These are phyloP conservation scores for Annulohypoxylon truncatum DNA, from an alignment of 2,329 filamentous ascomycete species.

Conservation along the genomic window DNA sequence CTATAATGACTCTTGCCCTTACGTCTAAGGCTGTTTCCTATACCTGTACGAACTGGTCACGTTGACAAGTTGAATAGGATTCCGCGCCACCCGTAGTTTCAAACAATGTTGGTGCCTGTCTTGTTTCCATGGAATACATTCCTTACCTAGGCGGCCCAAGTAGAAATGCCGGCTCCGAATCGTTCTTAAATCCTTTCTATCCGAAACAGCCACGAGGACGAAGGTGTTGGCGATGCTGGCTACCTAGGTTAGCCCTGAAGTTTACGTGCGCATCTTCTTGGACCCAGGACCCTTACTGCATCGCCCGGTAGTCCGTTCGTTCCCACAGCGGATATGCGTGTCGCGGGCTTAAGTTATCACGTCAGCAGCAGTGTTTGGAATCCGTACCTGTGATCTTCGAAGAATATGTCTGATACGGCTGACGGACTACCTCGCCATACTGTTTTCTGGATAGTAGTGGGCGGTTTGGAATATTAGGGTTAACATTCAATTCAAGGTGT, in stretches of 20 bases:
- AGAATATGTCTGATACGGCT: constrained; percentile 16
- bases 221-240: not conserved
- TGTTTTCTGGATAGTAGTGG: not conserved
- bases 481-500: not conserved
- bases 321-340: constrained; percentile 8
- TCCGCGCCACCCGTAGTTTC: constrained; percentile 19
- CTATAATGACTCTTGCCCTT: not conserved
- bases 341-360: constrained; percentile 26
- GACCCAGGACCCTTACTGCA: constrained; percentile 23
- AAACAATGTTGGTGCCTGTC: not conserved
- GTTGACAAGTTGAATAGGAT: constrained; percentile 18
- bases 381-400: constrained; percentile 17
- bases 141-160: not conserved
- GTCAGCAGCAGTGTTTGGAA: constrained; percentile 19
- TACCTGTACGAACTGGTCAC: not conserved
- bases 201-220: constrained; percentile 1
- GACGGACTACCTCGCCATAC: not conserved
- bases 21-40: not conserved
- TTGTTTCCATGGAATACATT: not conserved
- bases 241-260: not conserved
- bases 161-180: constrained; percentile 1
- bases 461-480: not conserved
- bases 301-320: constrained; percentile 5
- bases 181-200: constrained; percentile 6
- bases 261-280: constrained; percentile 12